Conservation (phyloP, 140 eudicot genomes). For the Flaveria floridana region DNA sequence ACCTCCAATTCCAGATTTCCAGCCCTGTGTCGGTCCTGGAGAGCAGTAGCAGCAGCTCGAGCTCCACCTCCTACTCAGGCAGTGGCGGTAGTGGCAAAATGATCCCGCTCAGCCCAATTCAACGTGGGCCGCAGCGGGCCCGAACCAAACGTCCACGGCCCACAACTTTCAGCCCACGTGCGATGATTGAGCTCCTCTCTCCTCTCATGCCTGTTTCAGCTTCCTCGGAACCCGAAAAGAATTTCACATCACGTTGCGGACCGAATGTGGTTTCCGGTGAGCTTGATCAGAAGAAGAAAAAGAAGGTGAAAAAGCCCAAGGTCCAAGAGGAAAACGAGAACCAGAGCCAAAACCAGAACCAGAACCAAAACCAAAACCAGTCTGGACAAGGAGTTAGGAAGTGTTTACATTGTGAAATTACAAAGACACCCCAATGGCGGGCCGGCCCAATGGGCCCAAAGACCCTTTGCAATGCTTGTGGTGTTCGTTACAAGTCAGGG, state of each 20-base stretch:
- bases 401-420: constrained; percentile 94
- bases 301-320: constrained; percentile 48
- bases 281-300: constrained; percentile 55
- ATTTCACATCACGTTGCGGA: constrained; percentile 49
- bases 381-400: constrained; percentile 56
- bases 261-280: constrained; percentile 18
- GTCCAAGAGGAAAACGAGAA: constrained; percentile 36
- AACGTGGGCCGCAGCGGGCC: constrained; percentile 69
- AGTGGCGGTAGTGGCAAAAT: constrained; percentile 34
- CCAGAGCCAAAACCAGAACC: constrained; percentile 14
- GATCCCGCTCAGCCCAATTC: constrained; percentile 52
- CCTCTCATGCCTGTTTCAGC: constrained; percentile 39
- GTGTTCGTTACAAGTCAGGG: constrained; percentile 94
- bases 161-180: constrained; percentile 63
- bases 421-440: constrained; percentile 98
- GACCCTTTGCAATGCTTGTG: constrained; percentile 92
- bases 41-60: constrained; percentile 70
- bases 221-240: constrained; percentile 48
- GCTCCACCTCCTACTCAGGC: constrained; percentile 55
- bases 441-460: constrained; percentile 98
- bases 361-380: constrained; percentile 24
- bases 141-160: constrained; percentile 94
- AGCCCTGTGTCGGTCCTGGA: constrained; percentile 92
- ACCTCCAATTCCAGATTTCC: constrained; percentile 59
- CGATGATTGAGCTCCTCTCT: constrained; percentile 53